phyloP scores from a whole-genome alignment of 768 basidiomycete species.

The Tylopilus subfusipes region DNA sequence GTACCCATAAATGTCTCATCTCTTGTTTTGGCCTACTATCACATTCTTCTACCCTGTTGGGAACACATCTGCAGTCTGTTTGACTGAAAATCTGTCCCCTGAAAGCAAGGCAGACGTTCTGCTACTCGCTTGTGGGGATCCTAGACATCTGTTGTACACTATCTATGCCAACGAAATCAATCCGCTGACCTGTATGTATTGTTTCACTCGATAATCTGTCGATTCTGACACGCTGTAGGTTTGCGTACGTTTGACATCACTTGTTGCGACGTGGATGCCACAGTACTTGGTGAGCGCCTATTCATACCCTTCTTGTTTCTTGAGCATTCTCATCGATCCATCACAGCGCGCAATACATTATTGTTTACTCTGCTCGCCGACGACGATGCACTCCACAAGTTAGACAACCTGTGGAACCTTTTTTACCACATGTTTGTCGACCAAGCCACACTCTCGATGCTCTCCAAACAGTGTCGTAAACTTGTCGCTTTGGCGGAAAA shows the following conservation, averaged over 20 bases:
- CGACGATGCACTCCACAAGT: slow-evolving; percentile 5
- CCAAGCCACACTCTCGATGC: slow-evolving; percentile 13
- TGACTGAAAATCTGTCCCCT: slow-evolving; percentile 45
- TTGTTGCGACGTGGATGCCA: slow-evolving; percentile 30
- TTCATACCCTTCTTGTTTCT: neutral
- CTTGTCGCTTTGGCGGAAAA: slow-evolving; percentile 21
- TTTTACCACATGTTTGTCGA: slow-evolving; percentile 28
- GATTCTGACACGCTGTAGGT: slow-evolving; percentile 8
- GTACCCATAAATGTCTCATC: slow-evolving; percentile 13
- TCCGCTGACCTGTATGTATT: slow-evolving; percentile 4
- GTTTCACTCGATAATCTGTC: neutral
- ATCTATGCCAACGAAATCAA: slow-evolving; percentile 22
- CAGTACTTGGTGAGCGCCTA: slow-evolving; percentile 20
- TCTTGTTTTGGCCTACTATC: slow-evolving; percentile 14
- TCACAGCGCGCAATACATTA: slow-evolving; percentile 25
- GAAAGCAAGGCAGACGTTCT: slow-evolving; percentile 39
- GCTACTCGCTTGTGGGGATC: slow-evolving; percentile 56
- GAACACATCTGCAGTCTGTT: slow-evolving; percentile 51
- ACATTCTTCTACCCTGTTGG: slow-evolving; percentile 56
- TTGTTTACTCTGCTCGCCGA: slow-evolving; percentile 28
- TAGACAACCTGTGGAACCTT: slow-evolving; percentile 22
- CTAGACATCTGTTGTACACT: slow-evolving; percentile 50
- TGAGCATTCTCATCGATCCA: neutral
- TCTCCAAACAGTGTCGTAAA: slow-evolving; percentile 24
- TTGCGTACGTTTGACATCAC: slow-evolving; percentile 23